Evolutionary conservation across 2,329 filamentous ascomycete species (phyloP), one percentile per base, ranked within the genome.

Genomic region (Westerdykella aurantiaca): DNA sequence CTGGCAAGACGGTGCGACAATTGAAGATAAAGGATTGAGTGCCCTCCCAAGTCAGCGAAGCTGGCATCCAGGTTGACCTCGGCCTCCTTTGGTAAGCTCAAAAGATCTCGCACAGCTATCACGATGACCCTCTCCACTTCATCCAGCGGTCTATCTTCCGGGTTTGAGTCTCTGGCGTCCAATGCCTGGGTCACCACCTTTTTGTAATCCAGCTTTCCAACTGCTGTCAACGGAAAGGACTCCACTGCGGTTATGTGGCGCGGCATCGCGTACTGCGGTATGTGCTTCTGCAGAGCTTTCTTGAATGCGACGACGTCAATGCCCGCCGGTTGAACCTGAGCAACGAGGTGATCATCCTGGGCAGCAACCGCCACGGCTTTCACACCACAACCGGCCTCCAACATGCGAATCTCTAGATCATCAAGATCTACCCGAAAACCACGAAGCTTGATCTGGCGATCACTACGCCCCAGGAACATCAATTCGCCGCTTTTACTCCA

Each of bases 361-460:
- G 34, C 37, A n/a, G 47, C 43, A 14, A 68, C 47, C 6, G 60
- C 64, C 9, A 58, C 60, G 5, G 47, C 58, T 3, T 33, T 42
- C 12, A 44, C 41, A 6, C 33, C 37, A 1, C 39, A 38, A 35
- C 44, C 21, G 3, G 49, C 57, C 7, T 47, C 31, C 7, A 42
- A n/a, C 2, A 65, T 57, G 2, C 57, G 51, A 1, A 51, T 46
- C 43, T 70, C 69, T 5, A 72, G 45, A 33, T 72, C 69, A 22
- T 66, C 56, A 2, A 73, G 55, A 40, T 74, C 69, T 9, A 71
- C 44, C 2, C 71, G 66, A 46, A 67, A 59, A 0, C 68, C 68
- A 2, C 59, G 54, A 1, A 69, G 39, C 42, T 70, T 69, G 45
- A 70, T 56, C 47, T 73, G 66, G 0, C 66, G 62, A 54, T 76